Conservation (phyloP, 2,329 filamentous ascomycete genomes). For the Leptosphaerulina australis region DNA sequence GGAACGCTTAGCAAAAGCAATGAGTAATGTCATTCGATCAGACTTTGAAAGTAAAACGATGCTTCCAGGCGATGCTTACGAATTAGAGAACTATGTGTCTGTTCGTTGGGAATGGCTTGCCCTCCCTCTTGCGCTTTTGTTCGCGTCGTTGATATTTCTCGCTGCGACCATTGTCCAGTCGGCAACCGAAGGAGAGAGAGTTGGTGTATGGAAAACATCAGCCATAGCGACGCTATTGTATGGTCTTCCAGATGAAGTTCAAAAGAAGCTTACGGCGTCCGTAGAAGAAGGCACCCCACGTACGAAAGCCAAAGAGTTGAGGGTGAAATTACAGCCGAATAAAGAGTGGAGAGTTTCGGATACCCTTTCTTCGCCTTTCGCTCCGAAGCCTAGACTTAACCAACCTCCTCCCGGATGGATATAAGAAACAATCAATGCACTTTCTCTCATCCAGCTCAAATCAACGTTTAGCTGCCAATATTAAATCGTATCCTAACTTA, state of each 20-base stretch:
- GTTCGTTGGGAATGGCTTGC: constrained; percentile 38
- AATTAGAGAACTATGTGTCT: constrained; percentile 20
- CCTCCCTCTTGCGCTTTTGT: constrained; percentile 30
- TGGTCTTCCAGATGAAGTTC: constrained; percentile 30
- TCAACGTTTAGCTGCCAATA: no score
- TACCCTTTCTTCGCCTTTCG: constrained; percentile 1
- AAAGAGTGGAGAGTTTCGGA: constrained; percentile 33
- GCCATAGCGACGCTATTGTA: constrained; percentile 36
- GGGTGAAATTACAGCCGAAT: constrained; percentile 25
- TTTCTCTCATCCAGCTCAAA: no score
- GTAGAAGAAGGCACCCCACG: constrained; percentile 23
- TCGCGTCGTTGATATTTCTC: constrained; percentile 32
- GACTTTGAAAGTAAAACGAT: neutral
- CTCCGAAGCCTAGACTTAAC: constrained; percentile 9
- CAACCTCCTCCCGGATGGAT: constrained; percentile 38
- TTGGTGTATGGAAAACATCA: constrained; percentile 40
- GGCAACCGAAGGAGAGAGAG: constrained; percentile 11
- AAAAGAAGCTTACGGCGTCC: constrained; percentile 17
- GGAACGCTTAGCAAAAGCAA: constrained; percentile 22
- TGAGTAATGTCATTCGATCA: constrained; percentile 33
- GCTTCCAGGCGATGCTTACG: constrained; percentile 19
- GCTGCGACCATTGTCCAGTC: constrained; percentile 31
- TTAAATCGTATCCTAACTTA: no score
- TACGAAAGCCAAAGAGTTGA: constrained; percentile 33
- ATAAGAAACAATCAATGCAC: no score